A percentile compares a stretch with the other conserved stretches of the same genome.
Conservation (phyloP, 1,284 basidiomycete genomes). For the Fomes fomentarius region DNA sequence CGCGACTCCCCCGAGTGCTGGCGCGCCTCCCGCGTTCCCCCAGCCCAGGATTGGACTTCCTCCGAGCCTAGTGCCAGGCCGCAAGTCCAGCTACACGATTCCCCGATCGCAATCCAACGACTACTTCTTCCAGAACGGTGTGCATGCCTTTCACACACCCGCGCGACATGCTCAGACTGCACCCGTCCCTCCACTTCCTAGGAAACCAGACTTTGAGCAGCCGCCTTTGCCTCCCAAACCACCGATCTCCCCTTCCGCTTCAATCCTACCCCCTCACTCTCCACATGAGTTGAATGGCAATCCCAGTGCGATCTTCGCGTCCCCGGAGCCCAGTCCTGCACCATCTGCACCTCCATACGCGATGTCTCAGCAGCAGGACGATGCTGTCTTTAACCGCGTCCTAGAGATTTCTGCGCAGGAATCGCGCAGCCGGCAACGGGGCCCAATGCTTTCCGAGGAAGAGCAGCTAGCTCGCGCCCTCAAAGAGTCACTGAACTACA, state of each 20-base stretch:
- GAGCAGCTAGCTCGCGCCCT: slow-evolving; percentile 67
- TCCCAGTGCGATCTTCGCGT: not conserved
- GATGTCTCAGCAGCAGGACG: slow-evolving; percentile 25
- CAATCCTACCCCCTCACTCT: not conserved
- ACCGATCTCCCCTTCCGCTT: slow-evolving; percentile 5
- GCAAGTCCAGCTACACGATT: slow-evolving; percentile 4
- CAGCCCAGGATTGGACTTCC: slow-evolving; percentile 16
- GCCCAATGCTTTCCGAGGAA: slow-evolving; percentile 50
- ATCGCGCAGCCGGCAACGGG: slow-evolving; percentile 41
- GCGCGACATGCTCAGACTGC: slow-evolving; percentile 23
- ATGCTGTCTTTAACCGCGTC: slow-evolving; percentile 37
- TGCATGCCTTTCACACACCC: slow-evolving; percentile 1
- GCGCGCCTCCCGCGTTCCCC: slow-evolving; percentile 18
- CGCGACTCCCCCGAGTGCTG: not conserved
- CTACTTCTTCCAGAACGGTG: slow-evolving; percentile 22
- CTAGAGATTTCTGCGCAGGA: slow-evolving; percentile 61
- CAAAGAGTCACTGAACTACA: slow-evolving; percentile 52
- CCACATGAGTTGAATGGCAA: not conserved
- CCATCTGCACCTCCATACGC: slow-evolving; percentile 20
- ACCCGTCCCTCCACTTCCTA: slow-evolving; percentile 37
- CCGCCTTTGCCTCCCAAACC: slow-evolving; percentile 33
- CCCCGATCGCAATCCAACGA: slow-evolving; percentile 21
- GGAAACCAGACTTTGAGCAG: slow-evolving; percentile 31
- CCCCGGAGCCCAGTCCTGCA: slow-evolving; percentile 1
- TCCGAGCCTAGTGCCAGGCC: slow-evolving; percentile 19